Base-by-base conservation (phyloP, 345 rosid genomes). In the Corchorus capsularis region DNA sequence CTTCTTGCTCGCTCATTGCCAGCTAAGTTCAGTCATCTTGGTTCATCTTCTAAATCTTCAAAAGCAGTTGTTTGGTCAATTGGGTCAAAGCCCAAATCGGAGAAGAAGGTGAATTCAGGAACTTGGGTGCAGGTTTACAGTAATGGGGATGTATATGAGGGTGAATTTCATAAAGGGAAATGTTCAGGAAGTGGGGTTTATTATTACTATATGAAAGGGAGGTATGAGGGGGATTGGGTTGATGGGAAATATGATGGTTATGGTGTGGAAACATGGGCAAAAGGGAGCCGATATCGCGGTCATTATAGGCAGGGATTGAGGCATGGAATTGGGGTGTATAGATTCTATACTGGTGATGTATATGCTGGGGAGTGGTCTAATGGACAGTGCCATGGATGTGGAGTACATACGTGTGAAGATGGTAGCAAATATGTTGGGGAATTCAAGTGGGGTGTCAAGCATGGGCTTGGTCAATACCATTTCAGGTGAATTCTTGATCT, bases 381-480 rank as follows among this genome's bases (percentile, higher is more conserved):
- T 81, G 97, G 97, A 60, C 97, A 91, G 84, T 87, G 93, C 39
- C 97, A 93, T 78, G 97, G 97, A 3, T 85, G 86, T 82, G 97
- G 97, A 71, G 90, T 86, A 45, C 92, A 91, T 70, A 88, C 90
- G 67, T 91, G 96, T 79, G 89, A 84, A 78, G 97, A 93, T 78
- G 97, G 94, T 56, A 93, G 97, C 75, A 79, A 81, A 53, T 92
- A 88, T 81, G 87, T 83, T 63, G 97, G 97, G 37, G 91, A 90
- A 85, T 92, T 92, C 85, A 92, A 91, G 86, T 88, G 94, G 95
- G 97, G 97, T 66, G 90, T 93, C 63, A 93, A 93, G 84, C 97
- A 93, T 79, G 97, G 97, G 17, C 89, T 91, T 72, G 97, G 97
- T 43, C 87, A 80, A 70, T 91, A 91, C 88, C 91, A 93, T 84